These are phyloP conservation scores for Pyrenochaeta sp. DNA, from an alignment of 2,329 filamentous ascomycete genomes.

Conservation along the genomic window DNA sequence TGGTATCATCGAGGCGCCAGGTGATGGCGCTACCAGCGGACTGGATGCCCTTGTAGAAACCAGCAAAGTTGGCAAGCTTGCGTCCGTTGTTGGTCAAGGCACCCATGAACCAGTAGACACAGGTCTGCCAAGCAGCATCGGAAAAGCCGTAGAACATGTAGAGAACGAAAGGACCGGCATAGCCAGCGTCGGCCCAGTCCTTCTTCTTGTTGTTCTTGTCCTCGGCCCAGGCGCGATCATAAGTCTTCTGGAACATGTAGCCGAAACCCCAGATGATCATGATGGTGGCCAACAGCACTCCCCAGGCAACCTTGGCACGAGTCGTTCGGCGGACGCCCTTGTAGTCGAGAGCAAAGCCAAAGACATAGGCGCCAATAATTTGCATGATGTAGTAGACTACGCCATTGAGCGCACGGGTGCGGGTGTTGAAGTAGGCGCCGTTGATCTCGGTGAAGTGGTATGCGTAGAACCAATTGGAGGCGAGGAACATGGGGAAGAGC, in stretches of 20 bases:
- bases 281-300: conserved; percentile 70
- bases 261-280: conserved; percentile 85
- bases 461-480: conserved; percentile 81
- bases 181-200: conserved; percentile 74
- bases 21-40: conserved; percentile 83
- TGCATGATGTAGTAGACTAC: conserved; percentile 81
- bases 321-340: conserved; percentile 65
- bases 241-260: conserved; percentile 75
- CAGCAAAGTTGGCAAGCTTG: conserved; percentile 89
- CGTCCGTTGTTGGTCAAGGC: conserved; percentile 90
- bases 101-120: conserved; percentile 96
- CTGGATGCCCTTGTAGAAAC: conserved; percentile 90
- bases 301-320: conserved; percentile 71
- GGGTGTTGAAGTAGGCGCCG: conserved; percentile 72
- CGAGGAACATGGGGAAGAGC: conserved; percentile 83
- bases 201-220: conserved; percentile 44
- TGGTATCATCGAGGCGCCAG: conserved; percentile 70
- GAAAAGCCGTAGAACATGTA: conserved; percentile 92
- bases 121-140: conserved; percentile 89
- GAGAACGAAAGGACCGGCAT: conserved; percentile 81
- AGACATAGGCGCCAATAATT: conserved; percentile 76
- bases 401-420: conserved; percentile 78
- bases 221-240: conserved; percentile 53
- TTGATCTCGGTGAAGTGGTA: conserved; percentile 83
- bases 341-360: conserved; percentile 74